Base-by-base conservation (phyloP, 208 protist genomes). In the Leishmania gerbilli region DNA sequence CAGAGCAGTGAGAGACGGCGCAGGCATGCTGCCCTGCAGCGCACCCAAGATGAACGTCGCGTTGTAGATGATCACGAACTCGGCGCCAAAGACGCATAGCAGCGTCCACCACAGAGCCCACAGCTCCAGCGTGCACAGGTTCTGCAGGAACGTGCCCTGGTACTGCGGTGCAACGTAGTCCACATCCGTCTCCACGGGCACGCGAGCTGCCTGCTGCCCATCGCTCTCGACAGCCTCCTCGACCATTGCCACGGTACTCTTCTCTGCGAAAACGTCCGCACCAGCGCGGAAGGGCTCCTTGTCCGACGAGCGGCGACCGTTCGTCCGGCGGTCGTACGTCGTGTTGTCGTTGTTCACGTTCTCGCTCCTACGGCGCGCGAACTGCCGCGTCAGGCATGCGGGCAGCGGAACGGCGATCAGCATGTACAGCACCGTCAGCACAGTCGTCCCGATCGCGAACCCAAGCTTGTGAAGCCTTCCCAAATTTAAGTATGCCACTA, bases 141-240 rank as follows among this genome's bases (percentile, higher is more conserved):
- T 92, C 40, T 86, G 78, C 19, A 86, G 47, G 81, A 94, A 94
- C 7, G 71, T 77, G 62, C 79, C 85, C 75, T 91, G 88, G 79
- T 92, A 94, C 83, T 91, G 87, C 42, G 91, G 91, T 5, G 89
- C 87, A 65, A 92, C 78, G 85, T 90, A 94, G 80, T 94, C 90
- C 24, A 91, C 79, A 24, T 93, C 87, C 24, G 82, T 87, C 64
- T 78, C 83, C 37, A 87, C 76, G 19, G 65, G 42, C 6, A 31
- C n/a, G 27, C 17, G n/a, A 34, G 4, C 51, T n/a, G 51, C 8
- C 45, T 53, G 51, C 24, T 55, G 64, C 49, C 1, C 40, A 55
- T 75, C 34, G 56, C 45, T 53, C 27, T 58, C 60, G 34, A 31
- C 4, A 8, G 37, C 24, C 1, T 68, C 71, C 27, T 74, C 31